Evolutionary conservation across 1,284 basidiomycete genomes (phyloP), one percentile per base, ranked within the genome.

Genomic region (Leucoagaricus sp.): DNA sequence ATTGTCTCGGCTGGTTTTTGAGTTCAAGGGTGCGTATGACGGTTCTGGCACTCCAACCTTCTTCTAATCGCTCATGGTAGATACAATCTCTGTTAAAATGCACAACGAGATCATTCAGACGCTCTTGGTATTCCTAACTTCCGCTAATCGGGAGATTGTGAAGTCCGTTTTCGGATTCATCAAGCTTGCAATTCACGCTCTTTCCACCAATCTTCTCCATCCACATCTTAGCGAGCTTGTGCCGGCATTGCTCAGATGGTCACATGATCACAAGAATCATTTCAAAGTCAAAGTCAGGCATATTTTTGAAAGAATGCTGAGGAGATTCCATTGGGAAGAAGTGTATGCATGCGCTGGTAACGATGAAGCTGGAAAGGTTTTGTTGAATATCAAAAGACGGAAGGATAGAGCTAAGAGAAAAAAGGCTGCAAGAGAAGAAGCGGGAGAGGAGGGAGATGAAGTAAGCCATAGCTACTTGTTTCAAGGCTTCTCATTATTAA

Each of bases 211-310:
- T 4, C 71, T 93, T 47, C 78, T 98, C 46, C 83, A 83, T 25
- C 87, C 88, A 0, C 88, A 96, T 66, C 79, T 99, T 12, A 78
- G 81, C 26, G 78, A 80, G 17, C 80, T 98, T 12, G 92, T 99
- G 0, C 92, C 94, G 0, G 91, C 89, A 0, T 80, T 99, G 15
- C 79, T 99, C 23, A 81, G 81, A 55, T 97, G 96, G 94, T 93
- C 93, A 5, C 93, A 96, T 67, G 95, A 98, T 70, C 96, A 99
- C 77, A 96, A 96, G 72, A 98, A 99, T 69, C 96, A 98, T 72
- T 99, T 99, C 85, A 99, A 99, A 73, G 81, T 84, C 55, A 98
- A 98, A 76, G 93, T 98, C 12, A 85, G 94, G 45, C 96, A 98
- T 73, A 95, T 99, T 58, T 94, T 99, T 65, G 97, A 99, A 78